These are phyloP conservation scores for Dictyostelium intermedium DNA, from an alignment of 78 protist genomes.

Conservation along the genomic window DNA sequence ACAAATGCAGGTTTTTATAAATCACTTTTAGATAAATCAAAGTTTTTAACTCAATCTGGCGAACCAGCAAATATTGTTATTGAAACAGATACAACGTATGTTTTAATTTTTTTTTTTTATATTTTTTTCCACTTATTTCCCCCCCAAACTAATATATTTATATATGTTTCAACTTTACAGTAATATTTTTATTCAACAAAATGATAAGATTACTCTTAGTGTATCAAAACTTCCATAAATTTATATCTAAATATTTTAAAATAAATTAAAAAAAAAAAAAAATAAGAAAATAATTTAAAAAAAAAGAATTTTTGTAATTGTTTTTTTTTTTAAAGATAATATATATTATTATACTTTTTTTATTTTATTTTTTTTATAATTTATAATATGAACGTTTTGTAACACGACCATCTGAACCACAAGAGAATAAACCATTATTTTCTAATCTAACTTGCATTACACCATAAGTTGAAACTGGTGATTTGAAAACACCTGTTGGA, in stretches of 20 bases:
- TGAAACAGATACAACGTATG: conserved; percentile 67
- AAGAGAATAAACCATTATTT: conserved; percentile 45
- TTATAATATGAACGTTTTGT: conserved; percentile 4
- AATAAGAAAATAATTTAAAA: not conserved
- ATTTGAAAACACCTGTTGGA: conserved; percentile 69
- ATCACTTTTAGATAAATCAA: conserved; percentile 30
- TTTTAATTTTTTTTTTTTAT: not conserved
- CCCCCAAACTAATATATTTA: not conserved
- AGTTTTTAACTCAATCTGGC: not conserved
- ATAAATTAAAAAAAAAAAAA: not conserved
- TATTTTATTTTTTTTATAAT: not conserved
- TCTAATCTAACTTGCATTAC: conserved; percentile 76
- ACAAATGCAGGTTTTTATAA: conserved; percentile 46
- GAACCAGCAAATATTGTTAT: conserved; percentile 32
- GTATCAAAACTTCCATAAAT: conserved; percentile 50
- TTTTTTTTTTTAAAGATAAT: not conserved
- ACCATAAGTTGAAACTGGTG: conserved; percentile 74
- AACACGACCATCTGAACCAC: conserved; percentile 79
- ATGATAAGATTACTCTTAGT: conserved; percentile 32
- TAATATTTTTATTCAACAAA: conserved; percentile 60
- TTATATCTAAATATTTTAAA: not conserved
- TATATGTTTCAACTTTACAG: not conserved
- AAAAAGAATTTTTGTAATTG: not conserved
- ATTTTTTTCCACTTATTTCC: too few relatives aligned
- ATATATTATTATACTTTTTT: not conserved